phyloP scores from a whole-genome alignment of 305 asterid species.

The Fraxinus sp. region DNA sequence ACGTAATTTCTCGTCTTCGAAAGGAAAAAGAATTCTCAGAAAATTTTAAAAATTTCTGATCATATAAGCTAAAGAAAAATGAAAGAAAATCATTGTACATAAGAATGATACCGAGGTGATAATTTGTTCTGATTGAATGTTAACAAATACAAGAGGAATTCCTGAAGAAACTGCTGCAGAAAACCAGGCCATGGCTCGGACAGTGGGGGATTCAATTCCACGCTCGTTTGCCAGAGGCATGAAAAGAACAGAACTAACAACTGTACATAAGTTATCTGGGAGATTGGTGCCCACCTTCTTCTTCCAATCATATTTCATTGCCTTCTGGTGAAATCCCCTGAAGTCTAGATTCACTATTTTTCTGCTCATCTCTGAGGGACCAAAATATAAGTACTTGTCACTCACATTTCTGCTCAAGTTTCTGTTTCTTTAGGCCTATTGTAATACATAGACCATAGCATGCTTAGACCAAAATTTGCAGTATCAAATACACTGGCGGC shows the following conservation, averaged over 20 bases:
- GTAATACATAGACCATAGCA: background rate
- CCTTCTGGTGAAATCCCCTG: slow-evolving; percentile 37
- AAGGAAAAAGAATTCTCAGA: background rate
- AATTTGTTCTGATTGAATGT: slow-evolving; percentile 52
- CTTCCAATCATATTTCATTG: slow-evolving; percentile 49
- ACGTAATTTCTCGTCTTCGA: slow-evolving; percentile 28
- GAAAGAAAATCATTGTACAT: background rate
- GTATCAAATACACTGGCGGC: too few relatives aligned
- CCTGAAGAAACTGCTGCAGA: slow-evolving; percentile 55
- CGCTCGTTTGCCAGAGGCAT: slow-evolving; percentile 41
- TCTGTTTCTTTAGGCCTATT: background rate
- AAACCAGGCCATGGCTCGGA: slow-evolving; percentile 60
- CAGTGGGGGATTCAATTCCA: slow-evolving; percentile 33
- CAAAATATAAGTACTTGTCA: background rate
- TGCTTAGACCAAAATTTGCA: too few relatives aligned
- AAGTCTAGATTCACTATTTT: slow-evolving; percentile 41
- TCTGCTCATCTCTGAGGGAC: slow-evolving; percentile 49
- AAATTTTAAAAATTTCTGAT: background rate
- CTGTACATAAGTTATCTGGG: slow-evolving; percentile 42
- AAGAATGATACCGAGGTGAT: slow-evolving; percentile 31
- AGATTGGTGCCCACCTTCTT: slow-evolving; percentile 39
- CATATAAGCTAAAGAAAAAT: background rate
- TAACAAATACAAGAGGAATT: slow-evolving; percentile 41
- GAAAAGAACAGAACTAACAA: slow-evolving; percentile 47
- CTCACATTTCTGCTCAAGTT: background rate